Conservation (phyloP, 176 grass and related monocot genomes). For the Carex littledalei region DNA sequence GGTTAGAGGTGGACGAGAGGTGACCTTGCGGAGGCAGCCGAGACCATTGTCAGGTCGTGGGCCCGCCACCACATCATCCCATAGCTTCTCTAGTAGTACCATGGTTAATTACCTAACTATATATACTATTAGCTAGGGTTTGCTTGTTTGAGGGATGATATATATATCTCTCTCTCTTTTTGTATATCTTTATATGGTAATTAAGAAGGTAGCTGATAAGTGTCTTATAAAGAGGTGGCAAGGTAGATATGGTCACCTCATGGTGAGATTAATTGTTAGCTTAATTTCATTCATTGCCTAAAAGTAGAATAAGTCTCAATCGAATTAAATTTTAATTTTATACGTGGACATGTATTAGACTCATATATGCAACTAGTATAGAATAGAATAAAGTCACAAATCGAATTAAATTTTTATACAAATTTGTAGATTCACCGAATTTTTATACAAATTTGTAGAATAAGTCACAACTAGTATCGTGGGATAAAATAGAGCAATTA, state of each 20-base stretch:
- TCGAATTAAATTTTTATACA: no score
- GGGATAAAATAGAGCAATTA: no score
- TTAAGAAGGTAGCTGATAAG: background rate
- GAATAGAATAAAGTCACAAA: no score
- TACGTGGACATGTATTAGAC: no score
- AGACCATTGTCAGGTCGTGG: slow-evolving; percentile 77
- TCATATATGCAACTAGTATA: no score
- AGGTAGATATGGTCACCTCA: background rate
- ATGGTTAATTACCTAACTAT: background rate
- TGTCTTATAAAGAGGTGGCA: slow-evolving; percentile 17
- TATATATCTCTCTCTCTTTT: background rate
- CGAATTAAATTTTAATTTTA: no score
- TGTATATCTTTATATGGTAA: background rate
- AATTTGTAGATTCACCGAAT: no score
- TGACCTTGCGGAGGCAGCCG: slow-evolving; percentile 62
- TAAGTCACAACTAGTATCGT: no score
- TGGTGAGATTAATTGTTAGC: background rate
- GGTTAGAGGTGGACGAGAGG: slow-evolving; percentile 23
- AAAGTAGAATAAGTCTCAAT: no score
- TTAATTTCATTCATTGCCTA: background rate
- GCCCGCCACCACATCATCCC: slow-evolving; percentile 89
- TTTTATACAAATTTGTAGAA: no score
- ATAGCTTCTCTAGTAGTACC: slow-evolving; percentile 67
- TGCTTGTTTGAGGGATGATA: background rate
- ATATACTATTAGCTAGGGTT: background rate